Percentiles rank a stretch among this genome's conserved stretches.
These are phyloP conservation scores for Periconia digitata DNA, from an alignment of 2,329 filamentous ascomycete species.

Conservation along the genomic window DNA sequence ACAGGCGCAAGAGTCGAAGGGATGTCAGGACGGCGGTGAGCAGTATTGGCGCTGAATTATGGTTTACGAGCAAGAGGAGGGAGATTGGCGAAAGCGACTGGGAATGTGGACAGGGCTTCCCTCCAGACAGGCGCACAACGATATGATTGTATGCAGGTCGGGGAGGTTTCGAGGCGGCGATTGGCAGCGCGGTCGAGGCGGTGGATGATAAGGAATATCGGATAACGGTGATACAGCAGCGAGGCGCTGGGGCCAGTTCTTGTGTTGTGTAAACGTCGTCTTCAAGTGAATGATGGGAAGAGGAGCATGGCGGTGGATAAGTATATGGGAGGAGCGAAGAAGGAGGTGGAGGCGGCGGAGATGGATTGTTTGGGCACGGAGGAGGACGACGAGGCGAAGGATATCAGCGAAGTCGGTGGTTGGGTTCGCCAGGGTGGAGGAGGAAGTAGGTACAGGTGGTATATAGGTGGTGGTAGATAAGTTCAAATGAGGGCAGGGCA, in stretches of 20 bases:
- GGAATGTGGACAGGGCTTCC: constrained; percentile 17
- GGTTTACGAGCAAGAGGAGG: constrained; percentile 10
- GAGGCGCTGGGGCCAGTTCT: constrained; percentile 29
- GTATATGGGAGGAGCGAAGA: neutral
- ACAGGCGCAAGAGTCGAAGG: constrained; percentile 7
- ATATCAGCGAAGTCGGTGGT: too few species aligned
- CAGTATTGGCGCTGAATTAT: constrained; percentile 12
- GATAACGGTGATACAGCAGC: constrained; percentile 28
- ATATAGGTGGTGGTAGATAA: too few species aligned
- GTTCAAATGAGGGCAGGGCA: neutral
- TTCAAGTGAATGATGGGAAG: constrained; percentile 18
- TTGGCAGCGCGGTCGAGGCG: constrained; percentile 33
- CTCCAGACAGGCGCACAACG: constrained; percentile 24
- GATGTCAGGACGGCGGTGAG: constrained; percentile 13
- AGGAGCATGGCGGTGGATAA: constrained; percentile 22
- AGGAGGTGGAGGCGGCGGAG: constrained; percentile 1
- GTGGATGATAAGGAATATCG: constrained; percentile 38
- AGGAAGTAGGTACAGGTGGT: too few species aligned
- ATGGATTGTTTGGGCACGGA: neutral
- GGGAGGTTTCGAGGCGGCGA: constrained; percentile 23
- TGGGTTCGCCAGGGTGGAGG: too few species aligned
- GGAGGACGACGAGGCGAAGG: neutral
- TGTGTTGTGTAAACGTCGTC: neutral
- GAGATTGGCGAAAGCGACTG: constrained; percentile 11
- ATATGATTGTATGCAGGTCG: constrained; percentile 11